Evolutionary conservation across 192 early-diverging fungal species (phyloP).

Genomic region (Entomortierella chlamydospora): DNA sequence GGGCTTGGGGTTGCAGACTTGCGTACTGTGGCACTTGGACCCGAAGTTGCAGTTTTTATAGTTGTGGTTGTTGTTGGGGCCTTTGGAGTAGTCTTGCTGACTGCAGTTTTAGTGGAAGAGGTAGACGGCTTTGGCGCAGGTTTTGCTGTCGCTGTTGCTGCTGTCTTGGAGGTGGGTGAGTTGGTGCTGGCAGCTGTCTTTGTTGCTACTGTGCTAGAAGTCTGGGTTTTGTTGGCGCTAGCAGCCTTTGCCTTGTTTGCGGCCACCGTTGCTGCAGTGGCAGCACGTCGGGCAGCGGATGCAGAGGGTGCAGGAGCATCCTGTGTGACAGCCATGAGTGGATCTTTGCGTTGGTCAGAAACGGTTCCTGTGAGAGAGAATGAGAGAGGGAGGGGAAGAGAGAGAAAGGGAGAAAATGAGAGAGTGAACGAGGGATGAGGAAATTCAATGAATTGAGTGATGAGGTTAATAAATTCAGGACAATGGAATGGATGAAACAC

Average conservation of each 20-base stretch:
- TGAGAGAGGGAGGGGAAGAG: neutral
- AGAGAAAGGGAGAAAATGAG: neutral
- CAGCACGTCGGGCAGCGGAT: conserved; percentile 13
- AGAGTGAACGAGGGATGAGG: neutral
- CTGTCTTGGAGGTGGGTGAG: conserved; percentile 22
- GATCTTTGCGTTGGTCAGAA: neutral
- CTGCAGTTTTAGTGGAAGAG: neutral
- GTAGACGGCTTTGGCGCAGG: conserved; percentile 8
- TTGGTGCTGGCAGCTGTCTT: too few species aligned
- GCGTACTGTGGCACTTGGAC: neutral
- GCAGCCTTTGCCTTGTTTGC: conserved; percentile 32
- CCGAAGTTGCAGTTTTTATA: conserved; percentile 8
- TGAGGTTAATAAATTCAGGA: too few species aligned
- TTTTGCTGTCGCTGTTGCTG: neutral
- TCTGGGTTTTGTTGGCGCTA: neutral
- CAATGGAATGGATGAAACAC: too few species aligned
- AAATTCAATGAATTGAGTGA: neutral
- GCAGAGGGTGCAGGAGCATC: conserved; percentile 3
- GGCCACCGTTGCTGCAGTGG: conserved; percentile 13
- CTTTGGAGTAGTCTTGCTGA: neutral
- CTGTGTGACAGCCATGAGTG: conserved; percentile 15
- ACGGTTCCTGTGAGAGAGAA: neutral
- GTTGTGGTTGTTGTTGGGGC: neutral
- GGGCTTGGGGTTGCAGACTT: neutral
- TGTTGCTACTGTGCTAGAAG: conserved; percentile 4